These are phyloP conservation scores for Leccinum fuscescens DNA, from an alignment of 1,284 basidiomycete genomes.

Conservation along the genomic window DNA sequence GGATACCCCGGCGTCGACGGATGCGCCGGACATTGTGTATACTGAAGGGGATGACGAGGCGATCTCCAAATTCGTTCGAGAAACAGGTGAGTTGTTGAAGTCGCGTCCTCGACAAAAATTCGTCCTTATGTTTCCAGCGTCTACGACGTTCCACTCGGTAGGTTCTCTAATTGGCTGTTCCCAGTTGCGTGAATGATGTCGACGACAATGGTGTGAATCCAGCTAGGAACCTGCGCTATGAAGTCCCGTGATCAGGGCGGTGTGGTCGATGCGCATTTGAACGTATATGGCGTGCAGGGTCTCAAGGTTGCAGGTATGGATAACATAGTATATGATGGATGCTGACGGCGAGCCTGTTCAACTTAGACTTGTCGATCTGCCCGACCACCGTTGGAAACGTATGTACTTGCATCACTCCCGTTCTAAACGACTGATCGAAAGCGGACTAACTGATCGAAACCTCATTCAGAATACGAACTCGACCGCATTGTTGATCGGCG, in stretches of 20 bases:
- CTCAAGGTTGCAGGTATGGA: conserved; percentile 27
- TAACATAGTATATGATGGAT: background rate
- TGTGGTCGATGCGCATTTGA: conserved; percentile 21
- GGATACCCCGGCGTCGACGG: conserved; percentile 38
- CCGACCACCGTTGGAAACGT: conserved; percentile 24
- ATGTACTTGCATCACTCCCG: background rate
- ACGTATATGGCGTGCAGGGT: conserved; percentile 20
- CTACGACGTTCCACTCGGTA: conserved; percentile 58
- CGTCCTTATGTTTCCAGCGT: conserved; percentile 30
- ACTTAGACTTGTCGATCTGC: conserved; percentile 24
- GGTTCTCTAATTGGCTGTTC: conserved; percentile 8
- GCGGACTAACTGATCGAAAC: background rate
- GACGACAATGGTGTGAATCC: background rate
- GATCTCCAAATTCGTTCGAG: conserved; percentile 43
- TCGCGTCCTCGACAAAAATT: background rate
- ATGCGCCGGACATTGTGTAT: conserved; percentile 52
- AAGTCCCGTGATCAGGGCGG: conserved; percentile 18
- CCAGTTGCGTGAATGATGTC: background rate
- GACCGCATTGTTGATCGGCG: background rate
- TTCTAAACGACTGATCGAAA: background rate
- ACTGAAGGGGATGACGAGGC: conserved; percentile 53
- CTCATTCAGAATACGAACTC: background rate
- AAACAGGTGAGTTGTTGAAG: conserved; percentile 24
- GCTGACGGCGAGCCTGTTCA: background rate
- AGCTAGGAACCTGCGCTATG: conserved; percentile 30